A percentile compares a stretch with the other conserved stretches of the same genome.
These are phyloP conservation scores for Solanum pinnatisectum DNA, from an alignment of 257 asterid genomes.

Conservation along the genomic window DNA sequence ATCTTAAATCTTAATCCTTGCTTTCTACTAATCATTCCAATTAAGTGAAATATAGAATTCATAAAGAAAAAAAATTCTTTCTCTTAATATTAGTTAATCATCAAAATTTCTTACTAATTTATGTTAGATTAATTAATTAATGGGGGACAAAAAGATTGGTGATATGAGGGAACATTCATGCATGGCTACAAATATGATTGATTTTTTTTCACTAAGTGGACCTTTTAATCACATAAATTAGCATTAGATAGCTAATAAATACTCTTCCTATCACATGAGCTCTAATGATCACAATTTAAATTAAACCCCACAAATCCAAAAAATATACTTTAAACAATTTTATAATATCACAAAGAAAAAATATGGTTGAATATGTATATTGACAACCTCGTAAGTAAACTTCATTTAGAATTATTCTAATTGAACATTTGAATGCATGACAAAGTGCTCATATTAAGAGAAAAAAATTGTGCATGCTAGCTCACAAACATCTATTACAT, in stretches of 20 bases:
- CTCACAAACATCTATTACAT: neutral
- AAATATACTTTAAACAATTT: neutral
- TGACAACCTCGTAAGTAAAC: neutral
- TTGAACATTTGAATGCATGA: neutral
- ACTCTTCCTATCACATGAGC: slow-evolving; percentile 31
- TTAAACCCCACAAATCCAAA: neutral
- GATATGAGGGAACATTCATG: neutral
- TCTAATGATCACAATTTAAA: slow-evolving; percentile 9
- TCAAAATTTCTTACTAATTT: neutral
- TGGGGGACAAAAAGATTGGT: neutral
- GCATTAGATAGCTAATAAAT: neutral
- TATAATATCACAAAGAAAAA: neutral
- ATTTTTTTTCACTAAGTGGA: neutral
- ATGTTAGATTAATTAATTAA: neutral
- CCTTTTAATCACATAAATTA: neutral
- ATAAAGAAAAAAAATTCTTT: neutral
- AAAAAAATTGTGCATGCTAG: neutral
- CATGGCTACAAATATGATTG: neutral
- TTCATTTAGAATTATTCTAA: neutral
- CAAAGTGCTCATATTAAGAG: neutral
- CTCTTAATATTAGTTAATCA: neutral
- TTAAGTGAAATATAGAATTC: neutral
- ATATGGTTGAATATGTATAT: neutral
- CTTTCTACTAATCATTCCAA: neutral
- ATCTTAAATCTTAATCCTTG: neutral